Base-by-base conservation (phyloP, 495 filamentous ascomycete genomes). In the Beverwykella pulmonaria region DNA sequence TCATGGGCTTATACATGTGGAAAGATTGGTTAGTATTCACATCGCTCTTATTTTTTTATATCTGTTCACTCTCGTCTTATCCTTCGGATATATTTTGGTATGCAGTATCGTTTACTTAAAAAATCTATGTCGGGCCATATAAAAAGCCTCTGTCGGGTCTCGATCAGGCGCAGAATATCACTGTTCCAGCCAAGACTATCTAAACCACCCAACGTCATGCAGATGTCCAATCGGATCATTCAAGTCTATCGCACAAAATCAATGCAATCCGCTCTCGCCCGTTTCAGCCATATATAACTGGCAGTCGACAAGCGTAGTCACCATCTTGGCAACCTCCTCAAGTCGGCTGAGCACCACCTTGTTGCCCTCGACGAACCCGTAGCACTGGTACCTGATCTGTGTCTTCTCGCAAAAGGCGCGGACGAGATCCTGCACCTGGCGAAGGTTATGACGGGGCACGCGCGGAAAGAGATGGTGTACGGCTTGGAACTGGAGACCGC, bases 401-500 rank as follows among this genome's bases (percentile, higher is more conserved):
- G 75, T 79, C 23, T 81, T 78, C 26, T 71, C 50, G 70, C 79
- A 81, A 49, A 82, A 81, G 53, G 78, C 75, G 41, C 68, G 71
- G 3, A 82, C 79, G 53, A 81, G 63, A 32, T 19, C 47, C 71
- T 83, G 81, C 50, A 75, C 67, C 25, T 66, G 60, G 1, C 81
- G 71, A 41, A 82, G 69, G 57, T 82, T 83, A 54, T 83, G 81
- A 36, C 80, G 61, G 0, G 80, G 79, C 34, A 81, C 74, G 0
- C 80, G 63, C 4, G 79, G 79, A 53, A 82, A 82, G 12, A 82
- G 71, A 48, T 82, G 80, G 57, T 82, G 80, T 14, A 81, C 77
- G 1, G 77, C 79, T 67, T 82, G 80, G 72, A 82, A 82, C 70
- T 82, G 80, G 39, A 82, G 67, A 1, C 80, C 79, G 47, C 80